Conservation (phyloP, 2,329 filamentous ascomycete species). For the Colletotrichum endophyticum region DNA sequence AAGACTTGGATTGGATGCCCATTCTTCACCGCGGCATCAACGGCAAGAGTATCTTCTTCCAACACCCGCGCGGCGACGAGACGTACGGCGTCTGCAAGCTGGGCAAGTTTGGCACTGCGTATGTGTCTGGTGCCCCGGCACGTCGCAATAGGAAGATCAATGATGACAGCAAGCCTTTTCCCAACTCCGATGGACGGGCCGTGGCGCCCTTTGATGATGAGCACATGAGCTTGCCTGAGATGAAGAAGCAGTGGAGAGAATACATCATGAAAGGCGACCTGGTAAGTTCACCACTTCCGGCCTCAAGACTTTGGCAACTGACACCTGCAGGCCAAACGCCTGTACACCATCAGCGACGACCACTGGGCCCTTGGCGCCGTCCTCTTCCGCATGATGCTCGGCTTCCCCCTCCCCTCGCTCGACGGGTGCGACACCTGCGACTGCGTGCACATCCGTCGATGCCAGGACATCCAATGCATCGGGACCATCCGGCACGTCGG, state of each 20-base stretch:
- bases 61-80: conserved; percentile 50
- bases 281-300: neutral
- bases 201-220: conserved; percentile 11
- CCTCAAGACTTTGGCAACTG: neutral
- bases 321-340: conserved; percentile 27
- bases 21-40: conserved; percentile 54
- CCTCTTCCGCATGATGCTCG: conserved; percentile 48
- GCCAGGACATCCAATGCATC: neutral
- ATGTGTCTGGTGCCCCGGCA: conserved; percentile 41
- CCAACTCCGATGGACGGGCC: neutral
- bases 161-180: neutral
- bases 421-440: conserved; percentile 30
- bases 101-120: conserved; percentile 48
- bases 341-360: conserved; percentile 42
- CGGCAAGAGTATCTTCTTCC: conserved; percentile 55
- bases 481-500: neutral
- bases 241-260: conserved; percentile 13
- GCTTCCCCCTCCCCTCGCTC: conserved; percentile 27
- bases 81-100: conserved; percentile 60
- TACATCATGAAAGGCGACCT: neutral
- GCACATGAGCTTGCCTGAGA: neutral
- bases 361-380: conserved; percentile 41
- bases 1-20: conserved; percentile 52
- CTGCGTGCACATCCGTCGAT: conserved; percentile 29
- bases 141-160: conserved; percentile 1